A percentile compares a stretch with the other conserved stretches of the same genome.
These are phyloP conservation scores for Fonsecaea pugnacius DNA, from an alignment of 2,329 filamentous ascomycete species.

Conservation along the genomic window DNA sequence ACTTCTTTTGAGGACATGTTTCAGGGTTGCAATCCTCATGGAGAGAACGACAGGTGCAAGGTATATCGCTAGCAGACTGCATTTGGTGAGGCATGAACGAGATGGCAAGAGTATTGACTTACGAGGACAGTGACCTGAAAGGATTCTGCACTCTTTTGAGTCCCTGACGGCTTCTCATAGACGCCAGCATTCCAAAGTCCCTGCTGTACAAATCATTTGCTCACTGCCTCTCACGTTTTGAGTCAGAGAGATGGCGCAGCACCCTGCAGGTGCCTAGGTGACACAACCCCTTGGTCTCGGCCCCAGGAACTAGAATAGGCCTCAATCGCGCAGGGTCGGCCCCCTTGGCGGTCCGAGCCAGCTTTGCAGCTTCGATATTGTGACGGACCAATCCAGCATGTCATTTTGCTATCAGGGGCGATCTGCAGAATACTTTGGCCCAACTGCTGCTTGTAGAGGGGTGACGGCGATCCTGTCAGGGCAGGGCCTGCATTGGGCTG, in stretches of 20 bases:
- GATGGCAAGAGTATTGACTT: background rate
- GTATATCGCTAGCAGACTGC: background rate
- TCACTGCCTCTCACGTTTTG: background rate
- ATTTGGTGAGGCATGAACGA: background rate
- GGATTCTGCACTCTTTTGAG: background rate
- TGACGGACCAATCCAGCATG: background rate
- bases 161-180: background rate
- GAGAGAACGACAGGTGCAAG: conserved; percentile 10
- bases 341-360: background rate
- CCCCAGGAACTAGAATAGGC: background rate
- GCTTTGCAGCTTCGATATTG: background rate
- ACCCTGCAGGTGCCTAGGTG: background rate
- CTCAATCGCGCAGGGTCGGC: background rate
- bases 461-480: background rate
- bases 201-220: background rate
- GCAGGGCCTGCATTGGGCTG: background rate
- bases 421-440: background rate
- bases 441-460: background rate
- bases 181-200: background rate
- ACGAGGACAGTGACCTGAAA: background rate
- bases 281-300: background rate
- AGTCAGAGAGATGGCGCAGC: conserved; percentile 1
- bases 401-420: background rate
- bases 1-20: conserved; percentile 3
- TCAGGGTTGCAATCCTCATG: conserved; percentile 4